A percentile compares a stretch with the other conserved stretches of the same genome.
Conservation (phyloP, 2,329 filamentous ascomycete genomes). For the Calonectria leucothoes region DNA sequence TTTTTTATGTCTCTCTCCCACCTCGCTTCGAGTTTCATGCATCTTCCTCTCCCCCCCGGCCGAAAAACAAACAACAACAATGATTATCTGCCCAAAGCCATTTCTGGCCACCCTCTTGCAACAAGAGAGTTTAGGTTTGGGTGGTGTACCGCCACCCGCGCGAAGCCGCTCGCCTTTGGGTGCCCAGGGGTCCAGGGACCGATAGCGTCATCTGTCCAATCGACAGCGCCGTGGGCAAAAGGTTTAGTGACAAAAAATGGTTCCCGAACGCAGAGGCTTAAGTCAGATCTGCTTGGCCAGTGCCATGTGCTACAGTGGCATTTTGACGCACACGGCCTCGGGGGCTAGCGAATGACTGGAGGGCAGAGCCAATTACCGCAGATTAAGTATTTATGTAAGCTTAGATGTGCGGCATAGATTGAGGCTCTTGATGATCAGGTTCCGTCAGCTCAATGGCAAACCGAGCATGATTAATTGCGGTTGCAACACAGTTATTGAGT, state of each 20-base stretch:
- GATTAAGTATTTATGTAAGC: constrained; percentile 11
- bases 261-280: constrained; percentile 7
- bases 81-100: background rate
- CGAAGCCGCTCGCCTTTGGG: constrained; percentile 6
- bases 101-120: background rate
- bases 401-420: constrained; percentile 7
- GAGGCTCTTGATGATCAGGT: background rate
- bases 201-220: constrained; percentile 5
- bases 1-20: background rate
- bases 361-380: background rate
- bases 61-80: background rate
- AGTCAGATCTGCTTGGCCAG: background rate
- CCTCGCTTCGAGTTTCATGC: constrained; percentile 11
- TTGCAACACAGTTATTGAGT: background rate
- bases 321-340: background rate
- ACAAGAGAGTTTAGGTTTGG: constrained; percentile 31
- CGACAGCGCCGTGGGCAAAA: background rate
- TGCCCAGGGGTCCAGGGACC: constrained; percentile 14
- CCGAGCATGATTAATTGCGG: background rate
- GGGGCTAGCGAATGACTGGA: background rate
- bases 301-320: constrained; percentile 10
- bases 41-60: no score
- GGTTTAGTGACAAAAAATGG: constrained; percentile 8
- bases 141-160: constrained; percentile 33
- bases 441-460: background rate